These are phyloP conservation scores for Citrus sinensis DNA, from an alignment of 345 rosid genomes.

Conservation along the genomic window DNA sequence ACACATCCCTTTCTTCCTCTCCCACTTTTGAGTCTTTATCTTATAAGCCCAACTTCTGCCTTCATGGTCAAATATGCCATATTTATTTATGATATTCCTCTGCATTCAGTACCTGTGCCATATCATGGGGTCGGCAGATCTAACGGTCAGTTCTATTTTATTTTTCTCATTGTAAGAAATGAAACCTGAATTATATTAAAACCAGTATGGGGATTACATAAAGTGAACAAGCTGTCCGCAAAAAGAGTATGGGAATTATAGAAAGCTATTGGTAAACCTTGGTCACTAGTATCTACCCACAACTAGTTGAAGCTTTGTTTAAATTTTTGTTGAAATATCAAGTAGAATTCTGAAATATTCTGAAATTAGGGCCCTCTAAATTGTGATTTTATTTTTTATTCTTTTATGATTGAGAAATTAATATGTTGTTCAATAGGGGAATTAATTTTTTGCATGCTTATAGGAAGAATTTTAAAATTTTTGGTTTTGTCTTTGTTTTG, in stretches of 20 bases:
- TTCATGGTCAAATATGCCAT: background rate
- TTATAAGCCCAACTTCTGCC: background rate
- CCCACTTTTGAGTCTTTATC: background rate
- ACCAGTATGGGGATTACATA: background rate
- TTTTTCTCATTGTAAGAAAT: background rate
- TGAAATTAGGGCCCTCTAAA: background rate
- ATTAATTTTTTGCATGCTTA: background rate
- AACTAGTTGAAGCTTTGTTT: background rate
- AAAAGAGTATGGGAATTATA: background rate
- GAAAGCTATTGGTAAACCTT: background rate
- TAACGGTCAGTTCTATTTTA: background rate
- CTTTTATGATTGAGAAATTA: background rate
- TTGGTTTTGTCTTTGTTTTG: conserved; percentile 4
- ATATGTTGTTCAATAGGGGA: background rate
- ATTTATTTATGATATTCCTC: background rate
- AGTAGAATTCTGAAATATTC: background rate
- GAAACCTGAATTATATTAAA: too few relatives aligned
- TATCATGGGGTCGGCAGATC: background rate
- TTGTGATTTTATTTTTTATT: background rate
- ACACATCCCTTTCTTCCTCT: background rate
- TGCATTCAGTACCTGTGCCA: background rate
- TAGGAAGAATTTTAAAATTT: background rate
- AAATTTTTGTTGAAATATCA: background rate
- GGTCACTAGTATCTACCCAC: background rate
- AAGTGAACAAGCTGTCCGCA: background rate